Evolutionary conservation across 2,329 filamentous ascomycete genomes (phyloP), one percentile per base, ranked within the genome.

Genomic region (Colletotrichum falcatum): DNA sequence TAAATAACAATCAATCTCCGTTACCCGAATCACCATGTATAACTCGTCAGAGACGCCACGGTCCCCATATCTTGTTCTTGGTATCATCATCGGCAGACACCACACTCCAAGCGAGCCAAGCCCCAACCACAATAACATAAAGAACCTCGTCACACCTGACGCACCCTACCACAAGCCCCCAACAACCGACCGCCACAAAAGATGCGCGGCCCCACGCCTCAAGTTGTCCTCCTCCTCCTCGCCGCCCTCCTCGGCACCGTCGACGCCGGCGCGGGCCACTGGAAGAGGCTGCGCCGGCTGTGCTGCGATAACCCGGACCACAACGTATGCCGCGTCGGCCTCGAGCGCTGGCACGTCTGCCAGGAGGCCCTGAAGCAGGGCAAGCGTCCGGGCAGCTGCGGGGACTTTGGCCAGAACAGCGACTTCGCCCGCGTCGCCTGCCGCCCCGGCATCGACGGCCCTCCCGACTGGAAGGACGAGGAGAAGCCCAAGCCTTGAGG

Each of bases 391-490:
- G 5, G n/a, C n/a, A 18, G 5, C 30, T 61, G 59, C 46, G 35
- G 33, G 5, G 20, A 14, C 44, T 49, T 37, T 9, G n/a, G 44
- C n/a, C 59, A 51, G 44, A 26, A 35, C 44, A 35, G 23, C n/a
- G 46, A 49, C 16, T 37, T 48, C 14, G 16, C 44, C 23, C 30
- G n/a, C 9, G 18, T 49, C 7, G 59, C 59, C 16, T 61, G 59
- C 33, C 46, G 59, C 42, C 59, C 59, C 9, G 59, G 59, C n/a
- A 61, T 61, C 46, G 59, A 61, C 23, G 44, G 44, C 33, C 59
- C 59, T 8, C 11, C 30, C 4, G 44, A 61, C 59, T 61, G 59
- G 59, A 48, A 37, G 8, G 59, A 61, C n/a, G 30, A 48, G 30
- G 59, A 61, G 23, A 61, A 61, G 33, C 59, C 59, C n/a, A 23